Evolutionary conservation across 176 grass and related monocot genomes (phyloP), one percentile per base, ranked within the genome.

Genomic region (Aegilops speltoides): DNA sequence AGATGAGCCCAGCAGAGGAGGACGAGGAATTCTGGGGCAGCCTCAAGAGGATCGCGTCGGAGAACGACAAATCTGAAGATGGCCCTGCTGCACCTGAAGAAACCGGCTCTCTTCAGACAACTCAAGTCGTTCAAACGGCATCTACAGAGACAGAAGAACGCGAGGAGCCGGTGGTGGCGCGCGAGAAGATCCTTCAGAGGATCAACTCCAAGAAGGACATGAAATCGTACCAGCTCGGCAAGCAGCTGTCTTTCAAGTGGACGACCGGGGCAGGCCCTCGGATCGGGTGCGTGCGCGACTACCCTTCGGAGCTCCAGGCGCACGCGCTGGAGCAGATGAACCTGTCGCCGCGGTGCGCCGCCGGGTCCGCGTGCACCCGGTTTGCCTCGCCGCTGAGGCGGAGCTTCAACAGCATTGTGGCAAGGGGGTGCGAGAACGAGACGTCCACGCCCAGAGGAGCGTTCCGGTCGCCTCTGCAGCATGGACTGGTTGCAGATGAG

Each of bases 221-320:
- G 79, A 89, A 91, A 45, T 95, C 93, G 1, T 98, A 92, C 78
- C 86, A 95, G 83, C 75, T 98, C 20, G 93, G 96, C 40, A 94
- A 92, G 86, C 91, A 95, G 73, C 67, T 95, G 65, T 95, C 96
- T 0, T 91, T 91, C 86, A 98, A 93, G 84, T 95, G 93, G 96
- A 92, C 91, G 19, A 98, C 96, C 22, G 93, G 96, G 40, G 96
- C 91, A 4, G 96, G 96, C 8, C 96, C 96, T 19, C 88, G 96
- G 46, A 98, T 98, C 74, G 93, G 90, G 72, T 98, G 93, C 78
- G 96, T 98, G 48, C 88, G 93, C 83, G 96, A 98, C 86, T 94
- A 95, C 80, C 96, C 93, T 33, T 81, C 91, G 20, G 93, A 98
- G 88, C 93, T 98, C 13, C 96, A 95, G 73, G 69, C 87, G 78